Base-by-base conservation (phyloP, 2,329 filamentous ascomycete genomes). In the Tolypocladium ophioglossoides region DNA sequence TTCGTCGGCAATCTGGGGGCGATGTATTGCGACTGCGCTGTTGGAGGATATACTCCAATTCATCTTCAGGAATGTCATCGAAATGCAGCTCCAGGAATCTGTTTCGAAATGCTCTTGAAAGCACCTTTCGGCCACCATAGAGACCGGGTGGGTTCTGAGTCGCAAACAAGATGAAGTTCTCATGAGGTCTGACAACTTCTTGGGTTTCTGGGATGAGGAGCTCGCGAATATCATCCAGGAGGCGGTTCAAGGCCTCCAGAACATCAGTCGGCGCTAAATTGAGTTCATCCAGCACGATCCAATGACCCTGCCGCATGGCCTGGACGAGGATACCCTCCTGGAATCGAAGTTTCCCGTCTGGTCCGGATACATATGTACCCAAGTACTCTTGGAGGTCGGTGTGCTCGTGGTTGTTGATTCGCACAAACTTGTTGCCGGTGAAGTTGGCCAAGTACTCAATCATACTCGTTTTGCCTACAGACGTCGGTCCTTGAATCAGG, bases 341-440 rank as follows among this genome's bases (percentile, higher is more conserved):
- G 63, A 96, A 99, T 12, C 79, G 82, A 44, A 99, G 76, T 57
- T 87, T 89, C 6, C 95, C 95, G 65, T 95, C 87, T 0, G 84
- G 72, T 27, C 86, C 88, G 2, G 94, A 96, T 1, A 96, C 77
- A 62, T 99, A 99, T 0, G 91, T 95, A 20, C 94, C 94, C 7
- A 99, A 75, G 64, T 99, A 99, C 67, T 99, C 95, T 69, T 99
- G 94, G 39, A 99, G 75, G 68, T 99, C 94, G 0, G 94, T 99
- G 65, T 99, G 94, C 66, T 99, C 95, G 70, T 99, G 94, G 62
- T 99, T 99, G 73, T 99, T 99, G 76, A 99, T 99, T 56, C 94
- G 84, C 46, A 99, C 91, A 66, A 97, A 99, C 65, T 89, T 94
- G 68, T 99, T 96, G 4, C 95, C 94, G 34, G 91, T 97, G 54